Evolutionary conservation across 2,329 filamentous ascomycete genomes (phyloP).

Genomic region (Alternaria metachromatica): DNA sequence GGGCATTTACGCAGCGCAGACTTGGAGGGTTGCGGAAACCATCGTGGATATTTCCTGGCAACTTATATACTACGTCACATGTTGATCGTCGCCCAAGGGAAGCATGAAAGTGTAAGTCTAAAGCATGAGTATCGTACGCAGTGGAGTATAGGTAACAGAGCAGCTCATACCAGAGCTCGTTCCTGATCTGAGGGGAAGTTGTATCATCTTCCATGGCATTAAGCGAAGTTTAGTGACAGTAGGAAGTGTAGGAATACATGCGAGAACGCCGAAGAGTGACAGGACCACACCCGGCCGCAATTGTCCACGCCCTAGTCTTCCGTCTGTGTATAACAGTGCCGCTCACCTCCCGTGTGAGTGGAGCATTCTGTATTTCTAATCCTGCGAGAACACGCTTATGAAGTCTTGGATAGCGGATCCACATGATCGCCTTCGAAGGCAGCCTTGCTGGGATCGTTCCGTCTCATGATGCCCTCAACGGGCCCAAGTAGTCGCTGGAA

Average conservation of each 20-base stretch:
- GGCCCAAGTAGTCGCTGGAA: constrained; percentile 93
- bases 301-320: not conserved
- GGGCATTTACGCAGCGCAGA: not conserved
- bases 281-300: constrained; percentile 3
- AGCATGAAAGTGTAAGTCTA: constrained; percentile 7
- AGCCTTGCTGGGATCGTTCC: constrained; percentile 65
- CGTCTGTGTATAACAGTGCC: not conserved
- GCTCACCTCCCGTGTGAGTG: not conserved
- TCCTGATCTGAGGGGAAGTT: constrained; percentile 16
- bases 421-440: constrained; percentile 56
- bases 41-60: not conserved
- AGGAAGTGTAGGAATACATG: constrained; percentile 48
- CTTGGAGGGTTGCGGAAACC: not conserved
- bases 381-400: constrained; percentile 16
- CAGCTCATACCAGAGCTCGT: constrained; percentile 26
- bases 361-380: not conserved
- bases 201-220: constrained; percentile 20
- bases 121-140: constrained; percentile 33
- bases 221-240: constrained; percentile 48
- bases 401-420: constrained; percentile 62
- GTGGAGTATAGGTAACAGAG: constrained; percentile 42
- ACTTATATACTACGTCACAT: not conserved
- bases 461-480: constrained; percentile 92
- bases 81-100: not conserved
- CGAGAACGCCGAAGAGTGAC: constrained; percentile 30